Evolutionary conservation across 106 monocot genomes (phyloP).

Genomic region (Dendrobium catenatum): DNA sequence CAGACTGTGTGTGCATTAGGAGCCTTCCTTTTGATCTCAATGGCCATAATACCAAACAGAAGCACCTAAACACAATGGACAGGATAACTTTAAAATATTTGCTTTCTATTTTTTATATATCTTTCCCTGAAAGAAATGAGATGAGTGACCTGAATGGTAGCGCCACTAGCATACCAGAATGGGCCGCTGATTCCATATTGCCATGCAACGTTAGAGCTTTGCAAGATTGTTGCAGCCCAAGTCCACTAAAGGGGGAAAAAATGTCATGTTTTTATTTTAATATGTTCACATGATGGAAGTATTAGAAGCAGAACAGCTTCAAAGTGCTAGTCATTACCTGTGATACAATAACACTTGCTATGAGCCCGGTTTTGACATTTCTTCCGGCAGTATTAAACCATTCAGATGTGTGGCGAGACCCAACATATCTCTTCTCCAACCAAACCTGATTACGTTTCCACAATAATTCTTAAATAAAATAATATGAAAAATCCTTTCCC

Average conservation of each 20-base stretch:
- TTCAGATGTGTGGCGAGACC: conserved; percentile 89
- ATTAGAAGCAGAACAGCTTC: background rate
- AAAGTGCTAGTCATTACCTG: conserved; percentile 42
- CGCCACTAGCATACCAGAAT: conserved; percentile 99
- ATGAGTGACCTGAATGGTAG: conserved; percentile 77
- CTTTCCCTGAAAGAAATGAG: background rate
- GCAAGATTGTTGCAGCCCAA: conserved; percentile 96
- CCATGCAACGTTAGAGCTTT: conserved; percentile 99
- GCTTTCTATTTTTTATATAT: background rate
- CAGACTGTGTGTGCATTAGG: conserved; percentile 93
- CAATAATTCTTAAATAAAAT: background rate
- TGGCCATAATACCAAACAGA: conserved; percentile 93
- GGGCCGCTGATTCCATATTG: conserved; percentile 95
- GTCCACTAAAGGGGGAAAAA: conserved; percentile 56
- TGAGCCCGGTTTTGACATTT: conserved; percentile 94
- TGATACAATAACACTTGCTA: conserved; percentile 97
- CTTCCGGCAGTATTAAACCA: conserved; percentile 99
- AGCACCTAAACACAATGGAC: conserved; percentile 48
- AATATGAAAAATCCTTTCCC: background rate
- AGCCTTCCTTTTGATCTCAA: conserved; percentile 97
- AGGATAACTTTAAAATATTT: background rate
- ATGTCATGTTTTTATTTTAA: background rate
- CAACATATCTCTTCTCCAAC: conserved; percentile 92
- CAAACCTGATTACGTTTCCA: conserved; percentile 52
- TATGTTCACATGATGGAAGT: background rate